Evolutionary conservation across 75 land plant genomes (phyloP).

Genomic region (Selaginella tamariscina): DNA sequence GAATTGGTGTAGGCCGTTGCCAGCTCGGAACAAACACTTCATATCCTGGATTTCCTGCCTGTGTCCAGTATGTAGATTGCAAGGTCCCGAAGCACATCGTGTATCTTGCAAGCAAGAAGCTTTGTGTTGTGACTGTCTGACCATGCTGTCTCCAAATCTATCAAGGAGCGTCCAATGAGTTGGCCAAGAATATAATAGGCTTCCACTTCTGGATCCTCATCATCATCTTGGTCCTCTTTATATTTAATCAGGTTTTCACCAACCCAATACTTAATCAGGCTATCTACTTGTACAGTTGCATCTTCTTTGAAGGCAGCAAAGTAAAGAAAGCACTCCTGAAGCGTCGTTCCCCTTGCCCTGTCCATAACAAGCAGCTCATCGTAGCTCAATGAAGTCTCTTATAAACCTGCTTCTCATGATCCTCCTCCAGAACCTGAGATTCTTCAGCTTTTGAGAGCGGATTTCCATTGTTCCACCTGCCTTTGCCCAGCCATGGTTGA

Average conservation of each 20-base stretch:
- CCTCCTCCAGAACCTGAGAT: slow-evolving; percentile 14
- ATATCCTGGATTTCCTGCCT: neutral
- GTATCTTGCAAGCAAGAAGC: neutral
- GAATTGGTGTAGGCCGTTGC: neutral
- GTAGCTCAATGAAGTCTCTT: slow-evolving; percentile 17
- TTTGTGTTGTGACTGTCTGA: neutral
- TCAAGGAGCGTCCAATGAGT: slow-evolving; percentile 1
- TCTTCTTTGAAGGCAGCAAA: slow-evolving; percentile 18
- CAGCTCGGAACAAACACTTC: neutral
- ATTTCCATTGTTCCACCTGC: neutral
- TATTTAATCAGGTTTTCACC: slow-evolving; percentile 5
- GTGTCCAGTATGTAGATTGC: slow-evolving; percentile 10
- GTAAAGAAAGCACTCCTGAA: slow-evolving; percentile 17
- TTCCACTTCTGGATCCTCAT: neutral
- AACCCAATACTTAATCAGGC: slow-evolving; percentile 14
- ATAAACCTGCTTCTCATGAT: slow-evolving; percentile 17
- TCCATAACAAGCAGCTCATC: slow-evolving; percentile 6
- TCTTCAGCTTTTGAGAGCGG: slow-evolving; percentile 15
- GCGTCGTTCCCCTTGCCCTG: neutral
- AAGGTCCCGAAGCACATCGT: slow-evolving; percentile 12
- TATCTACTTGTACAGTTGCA: slow-evolving; percentile 11
- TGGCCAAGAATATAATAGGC: slow-evolving; percentile 1
- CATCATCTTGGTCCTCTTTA: neutral
- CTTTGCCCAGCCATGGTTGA: slow-evolving; percentile 20
- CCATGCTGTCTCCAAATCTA: neutral